Percentiles rank a stretch among this genome's conserved stretches.
phyloP scores from a whole-genome alignment of 306 rosid genomes.

The Castanea crenata region DNA sequence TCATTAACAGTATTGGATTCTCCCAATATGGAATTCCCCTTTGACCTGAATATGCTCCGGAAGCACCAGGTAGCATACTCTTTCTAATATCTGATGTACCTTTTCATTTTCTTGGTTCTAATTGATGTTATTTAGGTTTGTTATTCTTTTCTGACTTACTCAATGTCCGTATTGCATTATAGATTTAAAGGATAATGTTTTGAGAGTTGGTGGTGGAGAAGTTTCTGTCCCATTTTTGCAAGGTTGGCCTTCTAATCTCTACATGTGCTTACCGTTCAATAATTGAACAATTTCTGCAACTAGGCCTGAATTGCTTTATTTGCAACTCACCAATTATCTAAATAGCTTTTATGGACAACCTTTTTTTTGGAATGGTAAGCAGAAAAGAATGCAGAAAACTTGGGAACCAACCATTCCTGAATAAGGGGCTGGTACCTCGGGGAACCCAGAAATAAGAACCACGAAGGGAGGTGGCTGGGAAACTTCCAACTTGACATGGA shows the following conservation, averaged over 20 bases:
- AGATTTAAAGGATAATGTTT: constrained; percentile 77
- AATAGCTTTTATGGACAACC: constrained; percentile 18
- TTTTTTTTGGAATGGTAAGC: too few species aligned
- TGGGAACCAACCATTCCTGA: too few species aligned
- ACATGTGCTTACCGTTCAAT: neutral
- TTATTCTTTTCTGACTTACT: constrained; percentile 21
- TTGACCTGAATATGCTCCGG: constrained; percentile 85
- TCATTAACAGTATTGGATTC: constrained; percentile 86
- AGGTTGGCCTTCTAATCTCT: constrained; percentile 46
- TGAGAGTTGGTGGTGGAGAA: constrained; percentile 97
- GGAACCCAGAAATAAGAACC: too few species aligned
- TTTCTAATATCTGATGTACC: neutral
- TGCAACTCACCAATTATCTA: neutral
- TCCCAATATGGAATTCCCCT: constrained; percentile 93
- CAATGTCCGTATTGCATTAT: constrained; percentile 66
- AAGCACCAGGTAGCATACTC: constrained; percentile 81
- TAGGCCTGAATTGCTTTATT: constrained; percentile 13
- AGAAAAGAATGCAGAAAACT: too few species aligned
- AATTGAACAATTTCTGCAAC: neutral
- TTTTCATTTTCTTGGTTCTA: constrained; percentile 8
- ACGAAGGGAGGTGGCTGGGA: too few species aligned
- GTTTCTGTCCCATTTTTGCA: constrained; percentile 91
- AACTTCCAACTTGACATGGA: too few species aligned
- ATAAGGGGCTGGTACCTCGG: too few species aligned
- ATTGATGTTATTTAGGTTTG: constrained; percentile 2